phyloP scores from a whole-genome alignment of 306 rosid species.

The Ochetophila trinervis region DNA sequence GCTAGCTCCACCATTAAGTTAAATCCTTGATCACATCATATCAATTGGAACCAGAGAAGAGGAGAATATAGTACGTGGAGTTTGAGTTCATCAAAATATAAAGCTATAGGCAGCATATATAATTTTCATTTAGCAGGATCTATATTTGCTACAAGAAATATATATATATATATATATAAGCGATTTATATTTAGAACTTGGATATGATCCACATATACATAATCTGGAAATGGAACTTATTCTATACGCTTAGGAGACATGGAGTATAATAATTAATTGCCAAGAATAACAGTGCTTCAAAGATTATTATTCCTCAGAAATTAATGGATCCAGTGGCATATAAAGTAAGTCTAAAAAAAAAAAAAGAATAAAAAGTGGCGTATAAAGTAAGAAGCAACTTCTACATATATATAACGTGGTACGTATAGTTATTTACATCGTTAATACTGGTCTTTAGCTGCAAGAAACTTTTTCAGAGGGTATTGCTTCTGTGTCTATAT shows the following conservation, averaged over 20 bases:
- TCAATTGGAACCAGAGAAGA: neutral
- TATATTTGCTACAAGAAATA: neutral
- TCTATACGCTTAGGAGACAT: slow-evolving; percentile 6
- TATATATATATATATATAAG: neutral
- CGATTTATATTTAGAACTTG: neutral
- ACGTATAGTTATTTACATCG: neutral
- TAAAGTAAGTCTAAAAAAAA: no score
- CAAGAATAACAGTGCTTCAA: neutral
- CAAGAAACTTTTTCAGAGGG: no score
- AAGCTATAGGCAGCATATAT: neutral
- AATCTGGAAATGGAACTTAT: slow-evolving; percentile 12
- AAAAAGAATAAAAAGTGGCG: no score
- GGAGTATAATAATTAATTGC: neutral
- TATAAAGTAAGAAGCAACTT: neutral
- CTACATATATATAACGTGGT: neutral
- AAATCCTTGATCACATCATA: slow-evolving; percentile 6
- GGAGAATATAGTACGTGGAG: neutral
- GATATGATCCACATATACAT: neutral
- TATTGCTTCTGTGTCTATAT: no score
- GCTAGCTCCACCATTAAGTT: slow-evolving; percentile 8
- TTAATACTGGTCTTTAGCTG: no score
- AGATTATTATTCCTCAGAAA: neutral
- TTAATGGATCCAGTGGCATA: neutral
- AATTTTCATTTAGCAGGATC: neutral
- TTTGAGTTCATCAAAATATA: neutral